Evolutionary conservation across 2,329 filamentous ascomycete genomes (phyloP), one percentile per base, ranked within the genome.

Genomic region (Venturia carpophila): DNA sequence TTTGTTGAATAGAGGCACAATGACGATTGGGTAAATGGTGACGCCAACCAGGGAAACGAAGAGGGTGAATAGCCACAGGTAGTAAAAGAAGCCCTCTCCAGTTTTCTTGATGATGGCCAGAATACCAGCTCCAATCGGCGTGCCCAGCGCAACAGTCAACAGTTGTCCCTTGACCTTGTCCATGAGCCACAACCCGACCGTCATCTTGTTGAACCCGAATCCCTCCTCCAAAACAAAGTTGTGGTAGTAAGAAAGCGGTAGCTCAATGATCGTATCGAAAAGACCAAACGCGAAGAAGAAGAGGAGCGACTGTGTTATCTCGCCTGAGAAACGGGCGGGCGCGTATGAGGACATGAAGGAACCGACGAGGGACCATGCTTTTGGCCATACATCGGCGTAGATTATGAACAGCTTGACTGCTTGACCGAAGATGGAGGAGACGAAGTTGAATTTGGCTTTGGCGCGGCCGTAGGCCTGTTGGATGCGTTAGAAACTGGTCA

Each of bases 201-300:
- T 97, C 82, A 96, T 92, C 81, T 99, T 99, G 79, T 99, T 99
- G 85, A 99, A 99, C 62, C 94, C 94, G 71, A 96, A 99, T 74
- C 91, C 90, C 79, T 97, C 92, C 78, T 99, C 94, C 65, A 99
- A 82, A 60, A 97, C 90, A 73, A 99, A 99, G 15, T 91, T 94
- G 79, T 92, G 87, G 81, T 97, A 99, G 76, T 97, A 87, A 65
- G 87, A 89, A 67, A 87, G 84, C 3, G 94, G 94, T 64, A 97
- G 79, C 66, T 87, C 89, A 68, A 96, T 79, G 65, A 90, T 69
- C 72, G 93, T 91, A 70, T 92, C 89, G 71, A 95, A 84, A 71
- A 96, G 76, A 71, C 91, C 88, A 77, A 96, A 96, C 66, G 85
- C 82, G 73, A 97, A 88, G 76, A 97, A 85, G 79, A 97, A 99